Conservation (phyloP, 805 yeast species). For the Gaillardinia entomophila region DNA sequence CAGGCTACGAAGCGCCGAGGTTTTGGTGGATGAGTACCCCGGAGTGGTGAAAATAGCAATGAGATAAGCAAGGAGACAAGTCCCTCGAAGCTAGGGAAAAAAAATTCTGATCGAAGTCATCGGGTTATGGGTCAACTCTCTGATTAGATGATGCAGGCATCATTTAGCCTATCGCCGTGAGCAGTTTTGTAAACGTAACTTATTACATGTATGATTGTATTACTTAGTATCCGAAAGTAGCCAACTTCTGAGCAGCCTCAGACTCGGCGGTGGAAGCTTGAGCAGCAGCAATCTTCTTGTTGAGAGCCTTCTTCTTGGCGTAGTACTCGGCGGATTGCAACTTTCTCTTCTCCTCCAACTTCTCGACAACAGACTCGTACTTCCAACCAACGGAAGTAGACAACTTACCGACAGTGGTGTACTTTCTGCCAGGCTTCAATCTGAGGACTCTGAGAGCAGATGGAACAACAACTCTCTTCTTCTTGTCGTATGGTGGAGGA, state of each 20-base stretch:
- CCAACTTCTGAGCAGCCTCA: slow-evolving; percentile 88
- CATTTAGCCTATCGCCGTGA: slow-evolving; percentile 1
- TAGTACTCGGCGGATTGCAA: slow-evolving; percentile 98
- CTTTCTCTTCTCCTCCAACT: slow-evolving; percentile 99
- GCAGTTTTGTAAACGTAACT: neutral
- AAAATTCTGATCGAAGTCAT: neutral
- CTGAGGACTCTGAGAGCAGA: slow-evolving; percentile 98
- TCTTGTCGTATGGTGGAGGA: slow-evolving; percentile 99
- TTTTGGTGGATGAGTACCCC: no score
- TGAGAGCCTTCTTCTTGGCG: slow-evolving; percentile 96
- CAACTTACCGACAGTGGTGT: slow-evolving; percentile 96
- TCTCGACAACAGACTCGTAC: slow-evolving; percentile 96
- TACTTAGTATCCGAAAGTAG: slow-evolving; percentile 93
- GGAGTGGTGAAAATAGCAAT: no score
- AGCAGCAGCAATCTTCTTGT: slow-evolving; percentile 88
- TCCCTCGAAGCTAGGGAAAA: neutral
- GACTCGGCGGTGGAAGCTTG: slow-evolving; percentile 82
- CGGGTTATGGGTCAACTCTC: neutral
- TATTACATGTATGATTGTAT: slow-evolving; percentile 2
- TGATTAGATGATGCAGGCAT: slow-evolving; percentile 1
- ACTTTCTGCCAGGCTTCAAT: slow-evolving; percentile 99
- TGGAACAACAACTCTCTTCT: slow-evolving; percentile 99
- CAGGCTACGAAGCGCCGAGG: no score
- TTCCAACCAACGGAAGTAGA: slow-evolving; percentile 98
- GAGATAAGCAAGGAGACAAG: slow-evolving; percentile 1